Conservation (phyloP, 306 rosid genomes). For the Glycine latifolia region DNA sequence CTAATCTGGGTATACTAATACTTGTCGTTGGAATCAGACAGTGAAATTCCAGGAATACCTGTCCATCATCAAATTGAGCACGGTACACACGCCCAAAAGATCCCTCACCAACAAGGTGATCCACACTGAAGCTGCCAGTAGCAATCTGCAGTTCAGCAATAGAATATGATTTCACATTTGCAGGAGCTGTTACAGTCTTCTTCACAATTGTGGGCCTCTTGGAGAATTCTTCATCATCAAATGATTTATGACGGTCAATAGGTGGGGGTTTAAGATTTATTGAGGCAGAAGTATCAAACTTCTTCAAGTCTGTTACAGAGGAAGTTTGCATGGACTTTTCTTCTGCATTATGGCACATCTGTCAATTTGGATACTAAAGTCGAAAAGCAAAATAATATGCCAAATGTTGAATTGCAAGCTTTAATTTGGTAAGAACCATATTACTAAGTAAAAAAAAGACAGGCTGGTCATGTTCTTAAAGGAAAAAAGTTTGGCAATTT, state of each 20-base stretch:
- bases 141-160: constrained; percentile 94
- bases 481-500: constrained; percentile 6
- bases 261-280: constrained; percentile 95
- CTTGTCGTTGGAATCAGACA: constrained; percentile 34
- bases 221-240: constrained; percentile 72
- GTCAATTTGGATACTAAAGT: constrained; percentile 34
- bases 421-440: constrained; percentile 30
- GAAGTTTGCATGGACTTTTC: constrained; percentile 70
- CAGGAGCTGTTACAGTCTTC: constrained; percentile 65
- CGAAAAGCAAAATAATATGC: constrained; percentile 26
- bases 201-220: constrained; percentile 66
- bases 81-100: constrained; percentile 93
- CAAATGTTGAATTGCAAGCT: constrained; percentile 37
- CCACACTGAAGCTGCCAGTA: constrained; percentile 89
- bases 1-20: constrained; percentile 25
- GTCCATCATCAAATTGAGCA: constrained; percentile 84
- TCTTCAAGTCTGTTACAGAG: constrained; percentile 61
- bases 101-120: constrained; percentile 92
- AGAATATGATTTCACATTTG: constrained; percentile 77
- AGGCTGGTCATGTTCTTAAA: constrained; percentile 2
- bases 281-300: constrained; percentile 64
- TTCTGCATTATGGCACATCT: constrained; percentile 63
- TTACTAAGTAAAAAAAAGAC: constrained; percentile 25
- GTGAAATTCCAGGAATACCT: constrained; percentile 60
- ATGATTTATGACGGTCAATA: constrained; percentile 84